Evolutionary conservation across 2,329 filamentous ascomycete species (phyloP), one percentile per base, ranked within the genome.

Genomic region (Ascochyta rabiei): DNA sequence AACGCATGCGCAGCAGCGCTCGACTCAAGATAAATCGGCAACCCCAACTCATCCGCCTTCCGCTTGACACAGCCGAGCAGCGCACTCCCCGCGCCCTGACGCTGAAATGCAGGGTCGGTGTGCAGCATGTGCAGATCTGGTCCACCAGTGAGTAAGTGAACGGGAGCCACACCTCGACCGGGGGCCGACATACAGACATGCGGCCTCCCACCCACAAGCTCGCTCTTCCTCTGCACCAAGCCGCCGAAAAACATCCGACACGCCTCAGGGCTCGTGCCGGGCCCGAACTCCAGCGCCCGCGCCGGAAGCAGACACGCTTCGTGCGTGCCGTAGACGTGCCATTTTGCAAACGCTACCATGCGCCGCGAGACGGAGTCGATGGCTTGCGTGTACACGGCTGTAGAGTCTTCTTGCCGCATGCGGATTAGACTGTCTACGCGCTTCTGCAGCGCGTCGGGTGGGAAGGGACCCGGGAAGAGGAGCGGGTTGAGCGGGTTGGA

Each of bases 321-420:
- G 4, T 62, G 26, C 0, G 66, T 66, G 8, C 61, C 49, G 52
- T 67, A 69, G 10, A 74, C 35, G 38, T 67, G 56, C 68, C 68
- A 73, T 42, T 72, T 70, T 1, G 69, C 60, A 30, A 66, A 68
- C 1, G 68, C 68, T 4, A 70, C 61, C 46, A 69, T 62, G n/a
- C 68, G 58, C 7, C 55, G 56, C 1, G 61, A 62, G 4, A 61
- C 61, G 41, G 63, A 59, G 35, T 73, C 66, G 16, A 68, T 59
- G 28, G 60, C 66, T 48, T 72, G 64, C 4, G 69, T 28, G 24
- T 63, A 68, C 6, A 44, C 33, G 0, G 34, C 42, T 6, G 60
- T 60, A 3, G 46, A 37, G 12, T 56, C 44, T 15, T 52, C 40
- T 4, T 45, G 37, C 2, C 48, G 48, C 37, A 41, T 45, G 19